Evolutionary conservation across 192 early-diverging fungal genomes (phyloP), one percentile per base, ranked within the genome.

Genomic region (Backusella parvicylindrica): DNA sequence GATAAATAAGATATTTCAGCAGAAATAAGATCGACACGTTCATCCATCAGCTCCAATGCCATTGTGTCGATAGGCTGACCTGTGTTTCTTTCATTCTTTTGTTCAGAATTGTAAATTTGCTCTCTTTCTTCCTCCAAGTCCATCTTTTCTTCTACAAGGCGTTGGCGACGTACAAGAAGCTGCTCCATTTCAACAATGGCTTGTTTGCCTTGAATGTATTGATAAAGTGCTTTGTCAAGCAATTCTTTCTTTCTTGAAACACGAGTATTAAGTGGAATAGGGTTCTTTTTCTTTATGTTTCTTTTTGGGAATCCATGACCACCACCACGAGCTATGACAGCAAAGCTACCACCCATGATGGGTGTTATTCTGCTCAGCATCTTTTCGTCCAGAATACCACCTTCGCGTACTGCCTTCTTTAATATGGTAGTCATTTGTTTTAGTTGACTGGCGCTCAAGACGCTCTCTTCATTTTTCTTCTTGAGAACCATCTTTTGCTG

Each of bases 1-100:
- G 84, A 84, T 21, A 91, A 70, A 63, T 85, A 87, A n/a, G 82
- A 56, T n/a, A 91, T 81, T 60, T 90, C 89, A 11, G 86, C 86
- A 43, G 80, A 80, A n/a, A 91, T 86, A 67, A 86, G 76, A 21
- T 85, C 83, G 53, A 91, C 74, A 6, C 84, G 82, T 33, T 88
- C 89, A 71, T 91, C 89, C 76, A 89, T 83, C 35, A 85, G 81
- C 70, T 86, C 84, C 26, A 80, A 68, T 8, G 81, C 69, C 4
- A 79, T 74, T 3, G 71, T 77, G 53, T 74, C 75, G 23, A 76
- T 64, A 28, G 75, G 41, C 23, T 74, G 37, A 18, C 73, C 79
- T 49, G 64, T 68, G 0, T 68, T 41, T 67, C 50, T 77, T 38
- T 53, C 50, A 16, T 71, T 70, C 35, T 77, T 75, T 31, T 79